Base-by-base conservation (phyloP, 176 grass and related monocot genomes). In the Avena eriantha region DNA sequence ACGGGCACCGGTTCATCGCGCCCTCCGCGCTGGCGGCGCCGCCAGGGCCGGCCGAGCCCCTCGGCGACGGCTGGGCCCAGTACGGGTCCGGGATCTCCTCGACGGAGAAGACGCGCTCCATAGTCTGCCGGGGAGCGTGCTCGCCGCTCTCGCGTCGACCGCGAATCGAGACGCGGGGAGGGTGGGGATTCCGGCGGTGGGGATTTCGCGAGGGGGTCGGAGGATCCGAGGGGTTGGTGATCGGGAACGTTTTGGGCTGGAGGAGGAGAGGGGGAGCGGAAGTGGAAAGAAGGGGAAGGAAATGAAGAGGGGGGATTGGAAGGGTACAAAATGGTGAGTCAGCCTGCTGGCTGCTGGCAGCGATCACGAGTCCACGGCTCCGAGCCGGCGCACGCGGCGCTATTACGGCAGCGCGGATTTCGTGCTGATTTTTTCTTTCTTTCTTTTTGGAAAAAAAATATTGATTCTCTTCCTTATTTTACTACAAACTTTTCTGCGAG, bases 71-170 rank as follows among this genome's bases (percentile, higher is more conserved):
- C 73, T 85, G 76, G 36, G 43, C 70, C 94, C 94, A 94, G 85
- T 90, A 96, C 12, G 87, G 45, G 64, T 94, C 92, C 50, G 92
- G 36, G 76, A 97, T 91, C 78, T 93, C 95, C 68, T 95, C 95
- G 10, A 95, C 89, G 70, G 95, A 97, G 95, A 97, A 97, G 64
- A 92, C 86, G 60, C 95, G 86, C 18, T 97, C 95, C 95, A 97
- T 97, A 53, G 45, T 85, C 58, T 39, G 58, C 3, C 15, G 21
- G 34, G 76, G 1, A 10, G 19, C 61, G 26, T 5, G 47, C 29
- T 22, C 54, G 24, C 76, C 41, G 41, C 21, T 34, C 11, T 7
- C 56, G 54, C n/a, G 22, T 34, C 39, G 71, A 77, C 18, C 69
- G 2, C 53, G 79, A 39, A 55, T 77, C 73, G 80, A 56, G 35